These are phyloP conservation scores for Ministeria vibrans DNA, from an alignment of 78 protist genomes.

Conservation along the genomic window DNA sequence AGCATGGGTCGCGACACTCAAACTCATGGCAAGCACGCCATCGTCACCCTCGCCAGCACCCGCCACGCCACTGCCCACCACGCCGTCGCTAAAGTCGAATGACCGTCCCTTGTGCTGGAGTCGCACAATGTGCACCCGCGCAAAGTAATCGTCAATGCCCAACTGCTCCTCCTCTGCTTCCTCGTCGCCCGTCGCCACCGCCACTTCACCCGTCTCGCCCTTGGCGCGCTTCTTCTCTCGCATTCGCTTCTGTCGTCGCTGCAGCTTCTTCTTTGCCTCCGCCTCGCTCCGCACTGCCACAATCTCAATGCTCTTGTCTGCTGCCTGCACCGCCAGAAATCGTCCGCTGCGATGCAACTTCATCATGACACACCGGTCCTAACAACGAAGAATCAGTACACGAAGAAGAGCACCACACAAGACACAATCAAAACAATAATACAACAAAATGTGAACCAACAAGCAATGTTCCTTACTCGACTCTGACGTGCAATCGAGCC, in stretches of 20 bases:
- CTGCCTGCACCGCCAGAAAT: no score
- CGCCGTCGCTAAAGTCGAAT: neutral
- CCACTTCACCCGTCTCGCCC: neutral
- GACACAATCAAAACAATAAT: neutral
- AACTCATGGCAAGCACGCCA: slow-evolving; percentile 6
- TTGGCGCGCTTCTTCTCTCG: neutral
- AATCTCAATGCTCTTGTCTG: no score
- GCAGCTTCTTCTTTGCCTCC: neutral
- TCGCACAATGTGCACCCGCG: neutral
- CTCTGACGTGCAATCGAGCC: neutral
- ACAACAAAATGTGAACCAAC: neutral
- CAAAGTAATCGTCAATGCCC: neutral
- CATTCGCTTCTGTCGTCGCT: slow-evolving; percentile 1
- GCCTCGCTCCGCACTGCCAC: no score
- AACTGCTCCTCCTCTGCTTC: no score
- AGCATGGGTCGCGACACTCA: slow-evolving; percentile 28
- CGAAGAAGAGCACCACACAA: no score
- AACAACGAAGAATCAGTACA: no score
- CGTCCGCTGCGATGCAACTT: no score
- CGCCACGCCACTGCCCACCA: neutral
- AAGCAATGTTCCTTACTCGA: neutral
- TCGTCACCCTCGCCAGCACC: neutral
- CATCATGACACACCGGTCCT: no score
- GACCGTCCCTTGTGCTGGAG: slow-evolving; percentile 15
- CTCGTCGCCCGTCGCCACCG: neutral